These are phyloP conservation scores for Blastocystis sp. DNA, from an alignment of 352 stramenopile species.

Conservation along the genomic window DNA sequence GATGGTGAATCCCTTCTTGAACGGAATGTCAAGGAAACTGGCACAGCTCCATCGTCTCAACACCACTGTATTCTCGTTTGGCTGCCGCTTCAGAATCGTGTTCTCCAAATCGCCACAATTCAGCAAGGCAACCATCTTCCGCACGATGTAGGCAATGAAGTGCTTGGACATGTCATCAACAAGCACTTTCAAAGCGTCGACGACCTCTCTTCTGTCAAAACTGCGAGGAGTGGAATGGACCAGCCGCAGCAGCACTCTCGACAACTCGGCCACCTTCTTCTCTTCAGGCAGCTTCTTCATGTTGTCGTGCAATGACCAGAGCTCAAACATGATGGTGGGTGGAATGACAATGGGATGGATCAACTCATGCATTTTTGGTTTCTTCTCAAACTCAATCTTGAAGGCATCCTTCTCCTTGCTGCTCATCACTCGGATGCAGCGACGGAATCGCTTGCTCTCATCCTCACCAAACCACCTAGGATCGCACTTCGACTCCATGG, in stretches of 20 bases:
- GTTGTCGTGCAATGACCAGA: neutral
- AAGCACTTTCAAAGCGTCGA: too few relatives aligned
- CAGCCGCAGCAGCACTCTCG: neutral
- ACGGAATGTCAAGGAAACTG: too few relatives aligned
- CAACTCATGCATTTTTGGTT: neutral
- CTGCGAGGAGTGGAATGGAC: neutral
- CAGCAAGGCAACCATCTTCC: too few relatives aligned
- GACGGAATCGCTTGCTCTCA: constrained; percentile 2
- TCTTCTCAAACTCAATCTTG: neutral
- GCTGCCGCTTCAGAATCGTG: too few relatives aligned
- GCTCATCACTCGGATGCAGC: constrained; percentile 9
- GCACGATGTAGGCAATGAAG: too few relatives aligned
- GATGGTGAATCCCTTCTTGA: too few relatives aligned
- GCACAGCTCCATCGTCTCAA: too few relatives aligned
- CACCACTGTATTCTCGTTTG: too few relatives aligned
- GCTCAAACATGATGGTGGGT: neutral
- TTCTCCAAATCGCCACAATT: too few relatives aligned
- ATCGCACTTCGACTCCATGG: neutral
- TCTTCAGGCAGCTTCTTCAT: neutral
- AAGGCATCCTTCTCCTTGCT: neutral
- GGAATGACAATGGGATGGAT: neutral
- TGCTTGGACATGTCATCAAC: too few relatives aligned
- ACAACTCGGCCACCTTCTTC: neutral
- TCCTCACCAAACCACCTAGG: constrained; percentile 17
- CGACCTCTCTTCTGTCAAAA: too few relatives aligned